A percentile compares a stretch with the other conserved stretches of the same genome.
phyloP scores from a whole-genome alignment of 768 basidiomycete species.

The Leccinellum rugosiceps region DNA sequence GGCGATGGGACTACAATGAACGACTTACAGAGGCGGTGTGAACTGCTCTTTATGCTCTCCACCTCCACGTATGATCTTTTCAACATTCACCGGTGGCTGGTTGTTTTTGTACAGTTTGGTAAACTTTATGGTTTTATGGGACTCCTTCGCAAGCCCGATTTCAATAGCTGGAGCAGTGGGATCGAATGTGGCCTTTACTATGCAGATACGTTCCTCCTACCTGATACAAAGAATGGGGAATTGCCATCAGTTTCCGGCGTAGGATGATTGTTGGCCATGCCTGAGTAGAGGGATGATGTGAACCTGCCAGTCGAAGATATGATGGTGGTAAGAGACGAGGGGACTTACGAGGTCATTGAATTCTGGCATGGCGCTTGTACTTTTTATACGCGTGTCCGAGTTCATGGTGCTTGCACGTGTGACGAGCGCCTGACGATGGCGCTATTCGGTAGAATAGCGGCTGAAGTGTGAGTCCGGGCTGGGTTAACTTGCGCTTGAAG shows the following conservation, averaged over 20 bases:
- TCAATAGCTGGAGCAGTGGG: background rate
- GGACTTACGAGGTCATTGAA: background rate
- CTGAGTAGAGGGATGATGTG: background rate
- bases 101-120: background rate
- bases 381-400: no score
- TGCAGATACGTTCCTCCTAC: background rate
- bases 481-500: no score
- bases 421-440: no score
- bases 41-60: background rate
- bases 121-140: conserved; percentile 4
- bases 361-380: no score
- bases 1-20: background rate
- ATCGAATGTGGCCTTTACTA: no score
- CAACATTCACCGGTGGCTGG: background rate
- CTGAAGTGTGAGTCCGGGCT: no score
- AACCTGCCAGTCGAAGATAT: background rate
- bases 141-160: conserved; percentile 5
- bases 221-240: background rate
- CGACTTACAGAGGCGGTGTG: conserved; percentile 7
- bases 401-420: background rate
- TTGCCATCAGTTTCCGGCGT: background rate
- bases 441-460: no score
- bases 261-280: background rate
- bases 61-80: background rate
- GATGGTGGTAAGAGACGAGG: background rate